phyloP scores from a whole-genome alignment of 2,329 filamentous ascomycete species.

The Ophiostoma sp. region DNA sequence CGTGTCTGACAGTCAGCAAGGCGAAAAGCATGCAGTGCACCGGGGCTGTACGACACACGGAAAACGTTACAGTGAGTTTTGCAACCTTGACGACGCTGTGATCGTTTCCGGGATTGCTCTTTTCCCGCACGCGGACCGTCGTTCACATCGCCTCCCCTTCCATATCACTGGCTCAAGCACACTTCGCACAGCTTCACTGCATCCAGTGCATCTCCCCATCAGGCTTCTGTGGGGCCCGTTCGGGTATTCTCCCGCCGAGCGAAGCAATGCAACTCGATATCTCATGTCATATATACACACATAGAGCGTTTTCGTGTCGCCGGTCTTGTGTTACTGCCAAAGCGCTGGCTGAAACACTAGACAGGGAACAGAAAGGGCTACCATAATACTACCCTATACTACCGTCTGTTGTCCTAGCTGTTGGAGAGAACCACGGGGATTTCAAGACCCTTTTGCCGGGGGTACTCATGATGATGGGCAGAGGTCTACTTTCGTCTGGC shows the following conservation, averaged over 20 bases:
- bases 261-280: not conserved
- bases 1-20: not conserved
- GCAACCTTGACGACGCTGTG: not conserved
- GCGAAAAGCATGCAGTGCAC: not conserved
- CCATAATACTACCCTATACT: no score
- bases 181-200: no score
- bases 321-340: constrained; percentile 5
- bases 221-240: not conserved
- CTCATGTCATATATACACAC: not conserved
- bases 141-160: not conserved
- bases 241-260: not conserved
- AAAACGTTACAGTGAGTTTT: not conserved
- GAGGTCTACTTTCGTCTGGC: no score
- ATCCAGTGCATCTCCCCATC: no score
- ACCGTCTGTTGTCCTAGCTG: no score
- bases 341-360: not conserved
- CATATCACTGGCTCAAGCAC: no score
- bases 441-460: no score
- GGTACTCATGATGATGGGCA: no score
- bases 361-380: not conserved
- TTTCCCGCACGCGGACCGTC: not conserved
- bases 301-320: not conserved
- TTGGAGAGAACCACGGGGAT: no score
- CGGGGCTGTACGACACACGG: not conserved
- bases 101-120: not conserved